Evolutionary conservation across 2,329 filamentous ascomycete genomes (phyloP).

Genomic region (Sarocladiaceae sp.): DNA sequence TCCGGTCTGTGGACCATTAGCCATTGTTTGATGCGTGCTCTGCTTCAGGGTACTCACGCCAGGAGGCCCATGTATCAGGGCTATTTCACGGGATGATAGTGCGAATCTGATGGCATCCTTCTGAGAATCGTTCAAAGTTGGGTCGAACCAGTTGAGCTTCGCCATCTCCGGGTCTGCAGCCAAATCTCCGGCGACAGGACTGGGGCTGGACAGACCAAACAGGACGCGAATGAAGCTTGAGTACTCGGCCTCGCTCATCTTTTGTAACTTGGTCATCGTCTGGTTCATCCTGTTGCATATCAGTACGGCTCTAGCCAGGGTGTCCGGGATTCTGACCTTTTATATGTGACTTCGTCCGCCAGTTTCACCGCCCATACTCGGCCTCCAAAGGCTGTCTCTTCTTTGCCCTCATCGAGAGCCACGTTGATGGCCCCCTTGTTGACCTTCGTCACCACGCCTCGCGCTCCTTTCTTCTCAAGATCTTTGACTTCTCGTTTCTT

Average conservation of each 20-base stretch:
- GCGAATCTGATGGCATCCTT: conserved; percentile 74
- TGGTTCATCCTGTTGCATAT: conserved; percentile 48
- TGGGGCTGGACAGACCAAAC: conserved; percentile 52
- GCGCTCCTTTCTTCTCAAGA: conserved; percentile 59
- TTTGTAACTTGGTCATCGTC: conserved; percentile 53
- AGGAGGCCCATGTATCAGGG: conserved; percentile 89
- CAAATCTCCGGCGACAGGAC: conserved; percentile 37
- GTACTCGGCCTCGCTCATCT: conserved; percentile 52
- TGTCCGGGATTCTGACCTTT: conserved; percentile 32
- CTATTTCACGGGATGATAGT: conserved; percentile 71
- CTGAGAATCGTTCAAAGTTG: conserved; percentile 58
- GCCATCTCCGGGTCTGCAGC: conserved; percentile 34
- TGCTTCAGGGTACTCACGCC: conserved; percentile 47
- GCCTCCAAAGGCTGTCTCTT: conserved; percentile 36
- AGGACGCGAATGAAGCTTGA: conserved; percentile 55
- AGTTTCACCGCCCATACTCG: conserved; percentile 61
- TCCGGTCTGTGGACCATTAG: conserved; percentile 54
- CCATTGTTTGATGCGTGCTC: not conserved
- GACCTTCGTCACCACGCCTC: conserved; percentile 65
- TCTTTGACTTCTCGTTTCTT: conserved; percentile 68
- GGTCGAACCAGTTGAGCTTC: conserved; percentile 54
- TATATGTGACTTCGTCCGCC: conserved; percentile 62
- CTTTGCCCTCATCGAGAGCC: conserved; percentile 61
- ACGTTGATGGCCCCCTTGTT: conserved; percentile 54
- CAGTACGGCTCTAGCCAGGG: not conserved